Evolutionary conservation across 148 eudicot genomes (phyloP).

Genomic region (Hydrangea macrophylla): DNA sequence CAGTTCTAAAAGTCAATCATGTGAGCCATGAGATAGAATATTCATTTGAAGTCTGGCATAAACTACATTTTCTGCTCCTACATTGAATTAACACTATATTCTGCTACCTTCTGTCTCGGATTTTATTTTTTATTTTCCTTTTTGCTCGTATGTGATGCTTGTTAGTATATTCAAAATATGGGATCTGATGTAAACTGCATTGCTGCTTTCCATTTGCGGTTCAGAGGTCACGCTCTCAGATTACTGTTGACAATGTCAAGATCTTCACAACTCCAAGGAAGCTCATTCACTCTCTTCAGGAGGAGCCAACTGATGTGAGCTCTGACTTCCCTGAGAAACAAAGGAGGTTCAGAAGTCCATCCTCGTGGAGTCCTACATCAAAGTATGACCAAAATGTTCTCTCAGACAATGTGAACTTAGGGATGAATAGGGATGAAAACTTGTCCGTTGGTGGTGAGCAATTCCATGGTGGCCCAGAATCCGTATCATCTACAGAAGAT

Average conservation of each 20-base stretch:
- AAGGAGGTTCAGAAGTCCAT: slow-evolving; percentile 45
- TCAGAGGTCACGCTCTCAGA: slow-evolving; percentile 57
- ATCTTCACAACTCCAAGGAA: slow-evolving; percentile 75
- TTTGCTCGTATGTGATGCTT: no score
- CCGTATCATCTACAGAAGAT: slow-evolving; percentile 72
- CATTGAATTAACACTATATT: no score
- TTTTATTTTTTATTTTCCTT: no score
- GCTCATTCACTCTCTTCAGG: slow-evolving; percentile 74
- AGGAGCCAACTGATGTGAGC: slow-evolving; percentile 45
- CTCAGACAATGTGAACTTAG: slow-evolving; percentile 16
- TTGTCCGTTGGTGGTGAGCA: slow-evolving; percentile 23
- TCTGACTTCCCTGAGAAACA: slow-evolving; percentile 37
- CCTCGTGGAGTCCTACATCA: slow-evolving; percentile 43
- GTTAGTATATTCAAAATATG: background rate
- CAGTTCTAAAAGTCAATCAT: no score
- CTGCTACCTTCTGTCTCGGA: no score
- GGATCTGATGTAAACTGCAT: background rate
- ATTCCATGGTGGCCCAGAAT: slow-evolving; percentile 43
- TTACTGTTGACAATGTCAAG: slow-evolving; percentile 46
- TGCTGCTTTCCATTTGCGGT: slow-evolving; percentile 16
- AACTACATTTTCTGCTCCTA: no score
- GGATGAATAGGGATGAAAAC: slow-evolving; percentile 16
- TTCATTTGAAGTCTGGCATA: no score
- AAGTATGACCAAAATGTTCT: slow-evolving; percentile 31
- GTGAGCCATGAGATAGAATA: no score